Conservation (phyloP, 169 alveolate genomes). For the Plasmodium reichenowi region DNA sequence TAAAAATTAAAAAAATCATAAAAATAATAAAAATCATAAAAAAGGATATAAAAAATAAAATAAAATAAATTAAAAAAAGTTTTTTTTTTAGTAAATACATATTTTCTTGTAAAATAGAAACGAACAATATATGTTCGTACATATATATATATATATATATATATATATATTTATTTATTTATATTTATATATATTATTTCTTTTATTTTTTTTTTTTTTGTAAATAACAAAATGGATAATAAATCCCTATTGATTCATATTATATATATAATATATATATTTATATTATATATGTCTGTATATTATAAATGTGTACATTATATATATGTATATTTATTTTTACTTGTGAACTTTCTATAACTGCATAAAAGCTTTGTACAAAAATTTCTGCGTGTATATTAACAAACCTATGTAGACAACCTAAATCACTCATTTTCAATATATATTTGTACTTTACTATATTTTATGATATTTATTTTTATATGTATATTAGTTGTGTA, state of each 20-base stretch:
- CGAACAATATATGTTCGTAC: too few species aligned
- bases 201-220: background rate
- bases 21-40: background rate
- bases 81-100: too few species aligned
- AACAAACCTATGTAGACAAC: conserved; percentile 47
- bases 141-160: background rate
- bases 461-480: too few species aligned
- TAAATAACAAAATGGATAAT: conserved; percentile 5
- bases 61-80: too few species aligned
- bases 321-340: background rate
- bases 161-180: background rate
- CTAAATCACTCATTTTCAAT: conserved; percentile 31
- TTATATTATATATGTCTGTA: too few species aligned
- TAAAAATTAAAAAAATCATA: background rate
- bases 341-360: conserved; percentile 74
- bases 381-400: conserved; percentile 54
- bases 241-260: background rate
- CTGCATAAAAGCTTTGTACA: conserved; percentile 69
- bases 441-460: background rate
- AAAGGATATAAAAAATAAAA: too few species aligned
- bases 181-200: background rate
- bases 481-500: too few species aligned
- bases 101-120: too few species aligned
- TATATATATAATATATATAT: conserved; percentile 5
- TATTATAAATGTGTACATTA: background rate